A percentile compares a stretch with the other conserved stretches of the same genome.
Conservation (phyloP, 768 basidiomycete species). For the Mycena alexandri region DNA sequence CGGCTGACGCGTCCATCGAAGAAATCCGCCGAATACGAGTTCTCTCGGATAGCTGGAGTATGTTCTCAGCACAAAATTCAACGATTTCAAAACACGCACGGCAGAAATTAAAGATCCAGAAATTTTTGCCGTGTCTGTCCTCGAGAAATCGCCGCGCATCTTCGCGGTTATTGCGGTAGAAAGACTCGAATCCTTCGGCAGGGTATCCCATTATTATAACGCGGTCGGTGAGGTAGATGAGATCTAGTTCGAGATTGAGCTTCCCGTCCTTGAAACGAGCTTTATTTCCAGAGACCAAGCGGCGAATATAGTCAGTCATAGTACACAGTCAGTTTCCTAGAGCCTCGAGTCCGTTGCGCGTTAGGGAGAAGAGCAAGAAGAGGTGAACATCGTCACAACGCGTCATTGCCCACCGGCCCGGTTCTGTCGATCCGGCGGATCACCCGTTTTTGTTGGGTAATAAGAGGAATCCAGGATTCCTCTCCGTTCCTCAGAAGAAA, state of each 20-base stretch:
- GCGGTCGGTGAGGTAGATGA: slow-evolving; percentile 79
- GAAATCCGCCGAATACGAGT: slow-evolving; percentile 76
- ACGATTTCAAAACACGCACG: slow-evolving; percentile 40
- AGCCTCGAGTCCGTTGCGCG: not conserved
- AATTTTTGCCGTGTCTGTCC: slow-evolving; percentile 79
- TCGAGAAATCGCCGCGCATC: slow-evolving; percentile 84
- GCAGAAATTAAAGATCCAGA: slow-evolving; percentile 92
- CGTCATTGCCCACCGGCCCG: too few relatives aligned
- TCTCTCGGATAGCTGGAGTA: slow-evolving; percentile 68
- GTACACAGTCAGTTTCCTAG: not conserved
- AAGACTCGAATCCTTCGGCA: slow-evolving; percentile 79
- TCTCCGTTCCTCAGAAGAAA: too few relatives aligned
- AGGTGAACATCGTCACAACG: too few relatives aligned
- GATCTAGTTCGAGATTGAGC: slow-evolving; percentile 70
- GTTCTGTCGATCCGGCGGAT: too few relatives aligned
- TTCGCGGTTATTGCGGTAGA: slow-evolving; percentile 84
- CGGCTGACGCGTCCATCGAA: slow-evolving; percentile 84
- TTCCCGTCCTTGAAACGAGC: slow-evolving; percentile 79
- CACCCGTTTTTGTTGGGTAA: too few relatives aligned
- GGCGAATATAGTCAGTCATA: slow-evolving; percentile 77
- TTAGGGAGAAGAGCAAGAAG: too few relatives aligned
- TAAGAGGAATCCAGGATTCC: too few relatives aligned
- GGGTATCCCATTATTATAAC: slow-evolving; percentile 90
- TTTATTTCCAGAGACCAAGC: slow-evolving; percentile 86
- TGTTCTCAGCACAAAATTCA: too few relatives aligned